Percentiles rank a stretch among this genome's conserved stretches.
Conservation (phyloP, 352 stramenopile species). For the Phytopythium aichiense region DNA sequence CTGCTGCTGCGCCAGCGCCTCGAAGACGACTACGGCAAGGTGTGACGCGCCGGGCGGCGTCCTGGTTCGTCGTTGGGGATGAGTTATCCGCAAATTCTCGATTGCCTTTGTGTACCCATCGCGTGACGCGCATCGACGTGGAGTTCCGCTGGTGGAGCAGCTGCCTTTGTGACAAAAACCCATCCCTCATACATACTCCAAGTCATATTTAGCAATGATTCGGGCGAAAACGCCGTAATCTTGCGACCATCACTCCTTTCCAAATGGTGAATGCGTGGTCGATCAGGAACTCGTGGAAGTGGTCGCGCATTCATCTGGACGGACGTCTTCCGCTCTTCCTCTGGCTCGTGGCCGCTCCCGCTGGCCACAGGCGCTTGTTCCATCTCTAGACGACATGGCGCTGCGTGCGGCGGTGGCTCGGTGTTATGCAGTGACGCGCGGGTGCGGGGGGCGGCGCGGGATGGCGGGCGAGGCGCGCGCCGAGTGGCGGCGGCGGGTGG, state of each 20-base stretch:
- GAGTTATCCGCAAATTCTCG: no score
- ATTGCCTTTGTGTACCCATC: conserved; percentile 2
- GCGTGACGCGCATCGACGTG: no score
- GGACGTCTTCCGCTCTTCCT: neutral
- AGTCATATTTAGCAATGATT: neutral
- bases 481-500: conserved; percentile 32
- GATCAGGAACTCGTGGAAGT: neutral
- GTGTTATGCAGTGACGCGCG: no score
- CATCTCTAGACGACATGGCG: neutral
- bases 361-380: neutral
- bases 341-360: neutral
- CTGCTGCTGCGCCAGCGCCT: conserved; percentile 69
- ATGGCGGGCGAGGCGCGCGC: conserved; percentile 14
- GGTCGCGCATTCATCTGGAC: conserved; percentile 5
- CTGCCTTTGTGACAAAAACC: no score
- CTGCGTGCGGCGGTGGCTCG: conserved; percentile 8
- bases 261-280: neutral
- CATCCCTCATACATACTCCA: neutral
- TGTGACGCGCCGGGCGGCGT: conserved; percentile 9
- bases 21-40: conserved; percentile 68
- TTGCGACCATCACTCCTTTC: neutral
- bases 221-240: neutral
- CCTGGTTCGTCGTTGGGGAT: no score
- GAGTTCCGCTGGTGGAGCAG: no score
- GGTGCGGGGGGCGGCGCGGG: neutral